Base-by-base conservation (phyloP, 1,284 basidiomycete species). In the Neolentinus lepideus region DNA sequence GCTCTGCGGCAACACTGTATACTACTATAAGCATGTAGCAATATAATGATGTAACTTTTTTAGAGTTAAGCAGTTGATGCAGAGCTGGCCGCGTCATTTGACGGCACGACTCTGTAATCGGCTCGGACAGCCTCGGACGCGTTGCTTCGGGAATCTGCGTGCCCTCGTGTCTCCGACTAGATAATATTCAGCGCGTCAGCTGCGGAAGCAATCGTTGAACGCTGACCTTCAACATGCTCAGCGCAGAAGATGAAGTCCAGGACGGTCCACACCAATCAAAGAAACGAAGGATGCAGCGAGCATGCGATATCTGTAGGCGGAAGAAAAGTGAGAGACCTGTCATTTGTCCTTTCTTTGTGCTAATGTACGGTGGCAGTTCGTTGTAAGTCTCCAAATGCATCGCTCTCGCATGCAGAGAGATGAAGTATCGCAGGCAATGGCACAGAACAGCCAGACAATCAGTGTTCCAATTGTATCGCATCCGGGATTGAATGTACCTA, bases 401-500 rank as follows among this genome's bases (percentile, higher is more conserved):
- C 16, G n/a, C 38, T 21, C n/a, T n/a, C 8, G 16, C 4, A 43
- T 16, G 16, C 16, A n/a, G 3, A n/a, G 6, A n/a, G 38, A 43
- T 21, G 38, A 31, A 31, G 35, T 35, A 11, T 54, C 45, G 51
- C 12, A 82, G 80, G 83, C 60, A 81, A 85, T 69, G 83, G 83
- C 31, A 74, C 74, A 8, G 77, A 83, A 62, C 86, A 83, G 80
- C 79, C 79, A 10, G 78, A 77, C 22, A 84, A 83, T 59, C 72
- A 75, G 58, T 94, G 92, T 66, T 88, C 90, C 0, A 92, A 90
- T 66, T 94, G 92, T 66, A 72, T 81, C 16, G 79, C 88, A 11
- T 88, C 85, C 62, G 83, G 75, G 57, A 76, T 83, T 24, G 84
- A 88, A 1, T 93, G 90, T 70, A 90, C 87, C 0, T 93, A 91